phyloP scores from a whole-genome alignment of 1,284 basidiomycete genomes.

The Cryptococcus jaspeensis region DNA sequence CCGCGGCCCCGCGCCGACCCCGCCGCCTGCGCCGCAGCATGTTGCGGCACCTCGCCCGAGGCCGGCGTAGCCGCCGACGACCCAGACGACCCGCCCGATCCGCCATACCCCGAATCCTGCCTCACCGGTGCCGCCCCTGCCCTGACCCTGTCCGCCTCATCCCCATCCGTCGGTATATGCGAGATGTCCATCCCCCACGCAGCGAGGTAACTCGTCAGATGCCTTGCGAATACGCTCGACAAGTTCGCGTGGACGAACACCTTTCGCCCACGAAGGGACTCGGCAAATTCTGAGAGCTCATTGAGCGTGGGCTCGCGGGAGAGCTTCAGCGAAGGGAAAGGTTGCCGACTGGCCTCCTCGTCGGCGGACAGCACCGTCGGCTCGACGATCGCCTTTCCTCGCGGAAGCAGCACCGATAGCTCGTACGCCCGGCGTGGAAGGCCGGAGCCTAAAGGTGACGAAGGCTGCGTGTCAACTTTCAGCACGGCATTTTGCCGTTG shows the following conservation, averaged over 20 bases:
- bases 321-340: conserved; percentile 56
- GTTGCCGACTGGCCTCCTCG: conserved; percentile 57
- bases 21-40: conserved; percentile 1
- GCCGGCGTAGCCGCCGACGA: conserved; percentile 12
- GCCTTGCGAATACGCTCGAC: conserved; percentile 79
- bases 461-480: conserved; percentile 39
- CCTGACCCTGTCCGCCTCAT: conserved; percentile 16
- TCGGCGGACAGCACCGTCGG: conserved; percentile 47
- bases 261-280: conserved; percentile 74
- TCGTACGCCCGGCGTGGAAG: conserved; percentile 46
- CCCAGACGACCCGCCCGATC: conserved; percentile 4
- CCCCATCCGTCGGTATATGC: conserved; percentile 63
- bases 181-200: conserved; percentile 90
- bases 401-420: conserved; percentile 47
- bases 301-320: conserved; percentile 70
- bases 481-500: conserved; percentile 66
- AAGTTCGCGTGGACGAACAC: conserved; percentile 77
- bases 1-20: conserved; percentile 9
- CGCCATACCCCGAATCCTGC: conserved; percentile 36
- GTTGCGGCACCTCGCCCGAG: conserved; percentile 8
- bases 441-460: conserved; percentile 35
- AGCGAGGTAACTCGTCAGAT: conserved; percentile 85
- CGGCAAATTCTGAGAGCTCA: conserved; percentile 73
- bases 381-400: conserved; percentile 47
- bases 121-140: conserved; percentile 1